Evolutionary conservation across 441 rosid species (phyloP), one percentile per base, ranked within the genome.

Genomic region (Sinapis alba): DNA sequence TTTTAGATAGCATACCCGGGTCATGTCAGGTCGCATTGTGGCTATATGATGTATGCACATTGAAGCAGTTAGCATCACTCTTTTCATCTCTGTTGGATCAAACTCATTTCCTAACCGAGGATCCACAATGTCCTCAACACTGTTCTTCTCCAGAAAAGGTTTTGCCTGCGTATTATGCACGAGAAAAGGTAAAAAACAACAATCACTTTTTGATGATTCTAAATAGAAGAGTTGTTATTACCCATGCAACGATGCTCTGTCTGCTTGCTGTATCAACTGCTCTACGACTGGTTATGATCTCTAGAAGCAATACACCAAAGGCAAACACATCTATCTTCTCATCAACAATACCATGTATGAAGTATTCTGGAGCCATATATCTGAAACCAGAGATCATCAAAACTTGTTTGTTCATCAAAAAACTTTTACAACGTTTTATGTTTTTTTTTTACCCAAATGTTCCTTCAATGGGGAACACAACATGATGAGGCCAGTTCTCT

Each of bases 291-390:
- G 97, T 92, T 65, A 92, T 78, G 75, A 92, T 81, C 89, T 94
- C 97, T 6, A 94, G 74, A 47, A 94, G 77, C 58, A 94, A 60
- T 70, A 94, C 97, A 32, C 98, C 97, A 24, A 62, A 94, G 2
- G 98, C 89, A 10, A 92, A 94, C 41, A 92, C 90, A 58, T 94
- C 98, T 0, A 94, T 88, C 81, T 87, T 92, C 80, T 94, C 97
- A 59, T 90, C 83, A 0, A 84, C 92, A 28, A 92, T 80, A 9
- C 97, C 98, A 2, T 94, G 93, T 90, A 92, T 90, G 27, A 94
- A 92, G 74, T 90, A 92, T 56, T 92, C 98, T 0, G 97, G 98
- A 68, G 97, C 95, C 69, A 94, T 75, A 75, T 94, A 94, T 53
- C 97, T 93, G 85, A 61, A 61, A 7, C 45, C 13, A 57, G 6